phyloP scores from a whole-genome alignment of 441 rosid genomes.

The Raphanus hybrid region DNA sequence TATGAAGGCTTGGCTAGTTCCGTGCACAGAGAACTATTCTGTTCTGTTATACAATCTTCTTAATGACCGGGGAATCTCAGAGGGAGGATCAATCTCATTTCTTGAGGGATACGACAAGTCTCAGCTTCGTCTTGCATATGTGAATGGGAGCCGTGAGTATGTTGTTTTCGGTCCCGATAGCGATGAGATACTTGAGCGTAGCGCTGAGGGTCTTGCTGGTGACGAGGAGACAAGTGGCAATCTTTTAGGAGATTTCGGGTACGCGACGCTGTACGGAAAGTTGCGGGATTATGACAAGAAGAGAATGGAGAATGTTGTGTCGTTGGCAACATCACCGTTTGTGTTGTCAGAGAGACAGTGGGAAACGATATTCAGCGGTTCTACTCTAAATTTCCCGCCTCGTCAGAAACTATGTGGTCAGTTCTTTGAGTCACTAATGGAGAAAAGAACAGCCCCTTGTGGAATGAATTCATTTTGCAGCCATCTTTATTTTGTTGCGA shows the following conservation, averaged over 20 bases:
- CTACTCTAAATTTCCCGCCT: slow-evolving; percentile 87
- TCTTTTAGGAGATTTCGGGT: slow-evolving; percentile 61
- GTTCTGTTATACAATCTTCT: slow-evolving; percentile 86
- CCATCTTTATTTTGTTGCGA: slow-evolving; percentile 5
- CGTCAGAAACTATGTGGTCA: slow-evolving; percentile 71
- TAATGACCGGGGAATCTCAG: slow-evolving; percentile 77
- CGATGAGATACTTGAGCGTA: slow-evolving; percentile 58
- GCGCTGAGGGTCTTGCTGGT: slow-evolving; percentile 37
- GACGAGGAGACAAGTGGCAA: slow-evolving; percentile 55
- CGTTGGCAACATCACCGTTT: slow-evolving; percentile 25
- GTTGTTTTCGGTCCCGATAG: slow-evolving; percentile 72
- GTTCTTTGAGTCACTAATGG: slow-evolving; percentile 82
- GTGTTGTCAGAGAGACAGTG: slow-evolving; percentile 73
- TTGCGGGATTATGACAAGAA: slow-evolving; percentile 58
- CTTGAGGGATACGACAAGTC: slow-evolving; percentile 51
- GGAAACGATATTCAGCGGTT: slow-evolving; percentile 82
- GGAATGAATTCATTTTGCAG: slow-evolving; percentile 41
- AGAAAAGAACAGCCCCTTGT: slow-evolving; percentile 52
- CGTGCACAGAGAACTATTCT: slow-evolving; percentile 71
- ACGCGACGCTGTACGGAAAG: slow-evolving; percentile 82
- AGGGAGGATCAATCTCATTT: slow-evolving; percentile 83
- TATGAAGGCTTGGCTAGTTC: slow-evolving; percentile 46
- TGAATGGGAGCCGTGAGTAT: slow-evolving; percentile 87
- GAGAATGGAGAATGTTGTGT: slow-evolving; percentile 49
- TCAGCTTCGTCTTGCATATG: slow-evolving; percentile 59